These are phyloP conservation scores for Striga hermonthica DNA, from an alignment of 305 asterid genomes.

Conservation along the genomic window DNA sequence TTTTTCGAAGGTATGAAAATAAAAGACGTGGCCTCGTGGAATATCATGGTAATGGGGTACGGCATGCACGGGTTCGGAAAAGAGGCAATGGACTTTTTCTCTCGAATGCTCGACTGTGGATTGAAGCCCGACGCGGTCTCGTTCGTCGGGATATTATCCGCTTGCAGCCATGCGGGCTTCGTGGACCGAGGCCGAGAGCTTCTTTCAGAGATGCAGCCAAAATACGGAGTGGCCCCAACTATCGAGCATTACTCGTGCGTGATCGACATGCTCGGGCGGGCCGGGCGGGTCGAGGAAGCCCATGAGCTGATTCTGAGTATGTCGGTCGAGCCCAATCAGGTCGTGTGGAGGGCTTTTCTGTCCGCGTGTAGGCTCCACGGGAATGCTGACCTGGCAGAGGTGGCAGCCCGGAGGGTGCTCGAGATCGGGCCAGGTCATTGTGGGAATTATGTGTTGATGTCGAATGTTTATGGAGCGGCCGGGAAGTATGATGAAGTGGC, in stretches of 20 bases:
- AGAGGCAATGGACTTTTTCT: conserved; percentile 63
- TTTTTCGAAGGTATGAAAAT: conserved; percentile 49
- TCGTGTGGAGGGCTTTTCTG: conserved; percentile 80
- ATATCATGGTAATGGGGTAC: conserved; percentile 79
- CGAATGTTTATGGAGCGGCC: conserved; percentile 69
- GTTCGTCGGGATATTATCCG: conserved; percentile 72
- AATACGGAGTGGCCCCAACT: conserved; percentile 50
- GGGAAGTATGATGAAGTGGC: conserved; percentile 72
- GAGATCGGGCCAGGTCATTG: conserved; percentile 70
- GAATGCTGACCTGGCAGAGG: conserved; percentile 55
- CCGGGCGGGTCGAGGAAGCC: conserved; percentile 67
- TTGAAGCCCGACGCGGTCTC: conserved; percentile 71
- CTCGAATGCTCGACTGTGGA: conserved; percentile 47
- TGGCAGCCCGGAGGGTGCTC: conserved; percentile 50
- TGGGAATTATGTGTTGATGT: conserved; percentile 75
- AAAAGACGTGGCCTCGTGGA: conserved; percentile 83
- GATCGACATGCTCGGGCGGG: conserved; percentile 89
- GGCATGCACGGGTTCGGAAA: conserved; percentile 73
- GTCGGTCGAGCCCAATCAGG: conserved; percentile 62
- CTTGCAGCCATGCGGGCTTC: conserved; percentile 82
- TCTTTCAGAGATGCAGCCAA: conserved; percentile 55
- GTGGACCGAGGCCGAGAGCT: conserved; percentile 49
- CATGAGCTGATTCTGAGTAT: conserved; percentile 52
- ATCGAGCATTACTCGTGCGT: conserved; percentile 79
- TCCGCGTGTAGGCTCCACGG: conserved; percentile 73